Evolutionary conservation across 805 yeast species (phyloP).

Genomic region (Starmerella etchellsii): DNA sequence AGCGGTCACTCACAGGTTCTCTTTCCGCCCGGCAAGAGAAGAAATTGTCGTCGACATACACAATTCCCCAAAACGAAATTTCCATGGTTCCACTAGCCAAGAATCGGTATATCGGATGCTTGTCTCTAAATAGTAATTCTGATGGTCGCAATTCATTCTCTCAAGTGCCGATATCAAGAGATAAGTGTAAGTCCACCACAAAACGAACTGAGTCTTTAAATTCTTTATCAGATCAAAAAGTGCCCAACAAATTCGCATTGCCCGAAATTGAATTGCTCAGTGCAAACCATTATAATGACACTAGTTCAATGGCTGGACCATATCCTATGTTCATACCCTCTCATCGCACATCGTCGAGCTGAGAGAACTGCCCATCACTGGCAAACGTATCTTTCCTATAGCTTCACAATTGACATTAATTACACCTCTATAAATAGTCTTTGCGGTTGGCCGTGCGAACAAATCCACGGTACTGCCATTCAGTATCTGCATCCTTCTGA

Average conservation of each 20-base stretch:
- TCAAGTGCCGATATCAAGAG: too few relatives aligned
- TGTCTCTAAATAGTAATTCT: too few relatives aligned
- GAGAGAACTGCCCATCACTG: not conserved
- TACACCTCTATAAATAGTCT: slow-evolving; percentile 66
- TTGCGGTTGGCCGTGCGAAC: slow-evolving; percentile 92
- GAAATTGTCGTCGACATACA: too few relatives aligned
- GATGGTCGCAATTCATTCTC: too few relatives aligned
- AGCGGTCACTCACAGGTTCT: too few relatives aligned
- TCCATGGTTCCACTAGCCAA: too few relatives aligned
- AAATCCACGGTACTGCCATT: slow-evolving; percentile 88
- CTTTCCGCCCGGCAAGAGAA: too few relatives aligned
- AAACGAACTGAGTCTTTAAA: not conserved
- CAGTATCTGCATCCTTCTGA: slow-evolving; percentile 93
- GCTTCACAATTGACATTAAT: too few relatives aligned
- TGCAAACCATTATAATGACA: slow-evolving; percentile 9
- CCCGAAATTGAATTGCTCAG: not conserved
- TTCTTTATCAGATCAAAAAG: not conserved
- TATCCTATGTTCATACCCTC: slow-evolving; percentile 3
- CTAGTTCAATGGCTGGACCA: slow-evolving; percentile 11
- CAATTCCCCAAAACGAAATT: too few relatives aligned
- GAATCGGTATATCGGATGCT: too few relatives aligned
- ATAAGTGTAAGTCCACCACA: too few relatives aligned
- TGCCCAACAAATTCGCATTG: too few relatives aligned
- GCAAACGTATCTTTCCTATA: not conserved
- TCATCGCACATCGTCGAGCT: not conserved